phyloP scores from a whole-genome alignment of 306 rosid species.

The Phaseolus lunatus region DNA sequence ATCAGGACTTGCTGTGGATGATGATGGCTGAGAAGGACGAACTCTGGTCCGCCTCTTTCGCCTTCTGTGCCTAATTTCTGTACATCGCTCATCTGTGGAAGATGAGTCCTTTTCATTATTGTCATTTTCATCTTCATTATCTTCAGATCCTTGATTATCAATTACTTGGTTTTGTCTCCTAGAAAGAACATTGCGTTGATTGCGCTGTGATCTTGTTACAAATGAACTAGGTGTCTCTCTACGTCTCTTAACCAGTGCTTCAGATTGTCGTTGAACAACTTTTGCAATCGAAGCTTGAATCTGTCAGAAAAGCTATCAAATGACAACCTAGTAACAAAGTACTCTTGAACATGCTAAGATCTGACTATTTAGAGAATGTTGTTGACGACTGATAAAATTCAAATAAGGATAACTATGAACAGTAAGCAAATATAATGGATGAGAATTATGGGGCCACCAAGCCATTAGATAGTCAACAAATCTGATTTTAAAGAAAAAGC shows the following conservation, averaged over 20 bases:
- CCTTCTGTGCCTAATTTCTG: conserved; percentile 68
- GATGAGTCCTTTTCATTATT: conserved; percentile 72
- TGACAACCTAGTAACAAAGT: conserved; percentile 18
- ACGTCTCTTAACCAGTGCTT: conserved; percentile 83
- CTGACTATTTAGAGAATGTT: neutral
- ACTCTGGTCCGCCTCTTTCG: conserved; percentile 65
- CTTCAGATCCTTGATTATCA: conserved; percentile 71
- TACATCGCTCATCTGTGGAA: conserved; percentile 70
- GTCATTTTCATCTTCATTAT: conserved; percentile 76
- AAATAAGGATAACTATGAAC: neutral
- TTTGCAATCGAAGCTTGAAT: conserved; percentile 64
- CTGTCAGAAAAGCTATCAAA: conserved; percentile 45
- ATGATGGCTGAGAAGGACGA: conserved; percentile 79
- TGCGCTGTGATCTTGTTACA: conserved; percentile 72
- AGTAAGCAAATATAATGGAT: conserved; percentile 31
- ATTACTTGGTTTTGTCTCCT: conserved; percentile 72
- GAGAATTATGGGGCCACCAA: conserved; percentile 28
- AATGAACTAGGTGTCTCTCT: conserved; percentile 62
- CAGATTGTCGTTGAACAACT: conserved; percentile 86
- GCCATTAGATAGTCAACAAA: conserved; percentile 19
- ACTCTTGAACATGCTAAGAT: conserved; percentile 23
- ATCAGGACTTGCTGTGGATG: conserved; percentile 69
- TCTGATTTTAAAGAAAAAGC: neutral
- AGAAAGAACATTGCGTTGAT: conserved; percentile 57
- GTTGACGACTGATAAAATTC: conserved; percentile 3